Evolutionary conservation across 2,329 filamentous ascomycete genomes (phyloP).

Genomic region (Neonectria neomacrospora): DNA sequence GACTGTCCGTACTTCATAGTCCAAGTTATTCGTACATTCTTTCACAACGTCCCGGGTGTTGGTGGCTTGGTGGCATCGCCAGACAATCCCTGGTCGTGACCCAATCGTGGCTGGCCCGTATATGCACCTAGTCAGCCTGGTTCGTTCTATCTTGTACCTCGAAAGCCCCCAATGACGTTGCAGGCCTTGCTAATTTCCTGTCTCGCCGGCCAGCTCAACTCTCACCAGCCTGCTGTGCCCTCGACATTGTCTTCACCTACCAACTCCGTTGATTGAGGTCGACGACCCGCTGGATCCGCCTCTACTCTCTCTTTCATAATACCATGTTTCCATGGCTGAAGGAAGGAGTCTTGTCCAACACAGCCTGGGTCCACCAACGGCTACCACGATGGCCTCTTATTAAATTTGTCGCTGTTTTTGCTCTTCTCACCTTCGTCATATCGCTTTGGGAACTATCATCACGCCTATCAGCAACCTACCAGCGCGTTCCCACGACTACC

Average conservation of each 20-base stretch:
- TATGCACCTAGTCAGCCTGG: not conserved
- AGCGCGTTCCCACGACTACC: slow-evolving; percentile 21
- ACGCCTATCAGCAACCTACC: slow-evolving; percentile 26
- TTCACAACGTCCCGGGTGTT: not conserved
- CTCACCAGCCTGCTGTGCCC: not conserved
- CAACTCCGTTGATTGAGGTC: too few relatives aligned
- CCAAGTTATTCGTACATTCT: too few relatives aligned
- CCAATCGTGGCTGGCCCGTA: not conserved
- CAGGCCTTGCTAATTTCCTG: not conserved
- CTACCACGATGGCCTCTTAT: slow-evolving; percentile 27
- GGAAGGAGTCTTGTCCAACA: slow-evolving; percentile 14
- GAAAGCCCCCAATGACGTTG: not conserved
- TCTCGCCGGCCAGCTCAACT: not conserved
- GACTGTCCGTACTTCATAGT: too few relatives aligned
- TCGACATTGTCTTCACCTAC: not conserved
- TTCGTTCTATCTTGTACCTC: not conserved
- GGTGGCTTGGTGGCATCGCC: too few relatives aligned
- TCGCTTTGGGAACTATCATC: slow-evolving; percentile 37
- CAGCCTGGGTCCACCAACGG: slow-evolving; percentile 11
- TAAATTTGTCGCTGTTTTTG: slow-evolving; percentile 24
- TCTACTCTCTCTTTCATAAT: not conserved
- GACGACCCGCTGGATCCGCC: too few relatives aligned
- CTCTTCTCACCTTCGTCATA: slow-evolving; percentile 29
- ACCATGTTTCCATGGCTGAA: slow-evolving; percentile 25
- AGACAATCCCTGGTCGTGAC: too few relatives aligned